These are phyloP conservation scores for Trametes cingulata DNA, from an alignment of 768 basidiomycete species.

Conservation along the genomic window DNA sequence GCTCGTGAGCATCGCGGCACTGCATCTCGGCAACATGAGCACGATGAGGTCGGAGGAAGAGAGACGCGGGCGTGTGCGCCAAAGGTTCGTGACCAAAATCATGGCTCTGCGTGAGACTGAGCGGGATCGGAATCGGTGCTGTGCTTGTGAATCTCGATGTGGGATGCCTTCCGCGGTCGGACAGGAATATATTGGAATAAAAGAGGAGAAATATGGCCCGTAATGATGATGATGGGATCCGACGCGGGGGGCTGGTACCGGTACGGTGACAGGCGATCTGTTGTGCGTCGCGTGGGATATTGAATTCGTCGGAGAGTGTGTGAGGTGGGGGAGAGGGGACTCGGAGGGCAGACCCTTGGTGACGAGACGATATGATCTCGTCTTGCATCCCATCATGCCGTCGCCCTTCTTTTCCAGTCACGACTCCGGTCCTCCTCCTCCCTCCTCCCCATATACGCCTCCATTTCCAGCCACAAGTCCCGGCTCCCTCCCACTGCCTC, in stretches of 20 bases:
- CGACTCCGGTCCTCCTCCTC: constrained; percentile 18
- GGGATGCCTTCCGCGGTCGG: background rate
- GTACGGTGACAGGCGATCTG: constrained; percentile 16
- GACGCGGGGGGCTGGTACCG: background rate
- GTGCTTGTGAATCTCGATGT: constrained; percentile 8
- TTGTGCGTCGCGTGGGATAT: constrained; percentile 23
- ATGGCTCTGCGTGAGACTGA: background rate
- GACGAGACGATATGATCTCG: constrained; percentile 27
- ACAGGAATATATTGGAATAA: constrained; percentile 3
- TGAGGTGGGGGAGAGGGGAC: constrained; percentile 3
- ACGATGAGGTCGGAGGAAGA: background rate
- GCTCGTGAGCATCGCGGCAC: constrained; percentile 2
- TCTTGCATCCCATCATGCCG: constrained; percentile 31
- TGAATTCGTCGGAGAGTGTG: constrained; percentile 19
- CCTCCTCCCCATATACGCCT: constrained; percentile 20
- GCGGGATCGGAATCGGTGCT: constrained; percentile 13
- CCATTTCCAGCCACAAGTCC: constrained; percentile 25
- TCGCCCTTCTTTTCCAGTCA: constrained; percentile 25
- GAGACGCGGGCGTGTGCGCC: background rate
- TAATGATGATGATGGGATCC: constrained; percentile 12
- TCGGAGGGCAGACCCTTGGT: constrained; percentile 28
- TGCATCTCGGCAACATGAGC: constrained; percentile 4
- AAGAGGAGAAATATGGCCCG: constrained; percentile 10
- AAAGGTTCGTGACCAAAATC: background rate
- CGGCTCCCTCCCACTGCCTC: constrained; percentile 24